These are phyloP conservation scores for Wickerhamomyces rabaulensis DNA, from an alignment of 805 yeast species.

Conservation along the genomic window DNA sequence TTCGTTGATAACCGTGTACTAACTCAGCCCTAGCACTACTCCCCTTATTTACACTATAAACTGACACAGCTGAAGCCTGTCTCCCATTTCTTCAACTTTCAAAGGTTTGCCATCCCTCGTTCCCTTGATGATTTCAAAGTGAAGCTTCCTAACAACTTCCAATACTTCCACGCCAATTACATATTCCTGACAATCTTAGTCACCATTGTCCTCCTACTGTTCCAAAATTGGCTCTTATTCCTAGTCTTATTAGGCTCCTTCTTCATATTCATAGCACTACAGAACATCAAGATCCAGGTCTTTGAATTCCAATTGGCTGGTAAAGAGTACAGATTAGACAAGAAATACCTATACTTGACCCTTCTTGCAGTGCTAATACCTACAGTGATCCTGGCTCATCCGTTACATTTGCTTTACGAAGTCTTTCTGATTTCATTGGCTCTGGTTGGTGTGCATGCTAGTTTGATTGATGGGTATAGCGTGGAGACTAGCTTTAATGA, in stretches of 20 bases:
- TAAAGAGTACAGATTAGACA: background rate
- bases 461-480: slow-evolving; percentile 11
- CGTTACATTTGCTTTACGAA: slow-evolving; percentile 2
- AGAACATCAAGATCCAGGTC: slow-evolving; percentile 1
- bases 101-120: slow-evolving; percentile 2
- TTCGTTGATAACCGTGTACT: background rate
- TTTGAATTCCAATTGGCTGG: slow-evolving; percentile 1
- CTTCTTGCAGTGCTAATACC: slow-evolving; percentile 1
- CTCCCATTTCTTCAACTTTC: slow-evolving; percentile 10
- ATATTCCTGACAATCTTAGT: slow-evolving; percentile 6
- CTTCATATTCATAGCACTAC: slow-evolving; percentile 4
- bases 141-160: slow-evolving; percentile 6
- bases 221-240: slow-evolving; percentile 8
- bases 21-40: slow-evolving; percentile 1
- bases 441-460: slow-evolving; percentile 6
- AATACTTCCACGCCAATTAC: slow-evolving; percentile 12
- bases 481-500: slow-evolving; percentile 16
- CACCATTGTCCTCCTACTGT: slow-evolving; percentile 3
- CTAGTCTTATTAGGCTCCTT: background rate
- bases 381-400: slow-evolving; percentile 1
- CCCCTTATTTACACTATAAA: slow-evolving; percentile 14
- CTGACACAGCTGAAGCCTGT: slow-evolving; percentile 13
- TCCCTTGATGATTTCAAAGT: slow-evolving; percentile 4
- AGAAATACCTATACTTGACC: slow-evolving; percentile 1
- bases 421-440: slow-evolving; percentile 1